Conservation (phyloP, 208 protist species). For the Giardia muris region DNA sequence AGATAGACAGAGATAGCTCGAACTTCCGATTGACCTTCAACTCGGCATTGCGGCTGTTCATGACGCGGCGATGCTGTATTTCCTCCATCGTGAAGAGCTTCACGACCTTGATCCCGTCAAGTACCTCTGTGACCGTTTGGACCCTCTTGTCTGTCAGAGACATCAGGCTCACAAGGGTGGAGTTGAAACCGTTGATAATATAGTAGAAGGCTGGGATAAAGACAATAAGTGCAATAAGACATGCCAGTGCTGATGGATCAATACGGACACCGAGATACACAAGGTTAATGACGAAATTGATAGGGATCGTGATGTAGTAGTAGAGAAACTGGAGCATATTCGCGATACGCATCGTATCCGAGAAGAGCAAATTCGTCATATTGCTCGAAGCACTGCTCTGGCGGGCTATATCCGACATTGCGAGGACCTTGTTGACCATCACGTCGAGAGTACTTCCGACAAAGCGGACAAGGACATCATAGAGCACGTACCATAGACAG, state of each 20-base stretch:
- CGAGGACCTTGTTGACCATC: not conserved
- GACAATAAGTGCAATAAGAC: conserved; percentile 47
- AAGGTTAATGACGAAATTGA: conserved; percentile 45
- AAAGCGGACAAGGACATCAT: not conserved
- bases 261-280: conserved; percentile 46
- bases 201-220: conserved; percentile 42
- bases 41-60: conserved; percentile 31
- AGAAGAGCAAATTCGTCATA: conserved; percentile 52
- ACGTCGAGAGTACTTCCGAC: not conserved
- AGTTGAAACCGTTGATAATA: not conserved
- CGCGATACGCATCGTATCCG: conserved; percentile 35
- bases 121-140: conserved; percentile 44
- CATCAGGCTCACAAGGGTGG: conserved; percentile 28
- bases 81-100: conserved; percentile 54
- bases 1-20: not conserved
- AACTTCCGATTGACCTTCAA: not conserved
- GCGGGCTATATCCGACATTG: not conserved
- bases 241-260: conserved; percentile 43
- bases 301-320: conserved; percentile 42
- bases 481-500: not conserved
- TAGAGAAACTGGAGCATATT: conserved; percentile 36
- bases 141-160: conserved; percentile 45
- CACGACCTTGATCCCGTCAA: conserved; percentile 51
- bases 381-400: conserved; percentile 38
- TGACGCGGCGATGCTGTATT: conserved; percentile 36